Percentiles rank a stretch among this genome's conserved stretches.
Evolutionary conservation across 2,329 filamentous ascomycete genomes (phyloP).

Genomic region (Ceratocystis diversiconidia): DNA sequence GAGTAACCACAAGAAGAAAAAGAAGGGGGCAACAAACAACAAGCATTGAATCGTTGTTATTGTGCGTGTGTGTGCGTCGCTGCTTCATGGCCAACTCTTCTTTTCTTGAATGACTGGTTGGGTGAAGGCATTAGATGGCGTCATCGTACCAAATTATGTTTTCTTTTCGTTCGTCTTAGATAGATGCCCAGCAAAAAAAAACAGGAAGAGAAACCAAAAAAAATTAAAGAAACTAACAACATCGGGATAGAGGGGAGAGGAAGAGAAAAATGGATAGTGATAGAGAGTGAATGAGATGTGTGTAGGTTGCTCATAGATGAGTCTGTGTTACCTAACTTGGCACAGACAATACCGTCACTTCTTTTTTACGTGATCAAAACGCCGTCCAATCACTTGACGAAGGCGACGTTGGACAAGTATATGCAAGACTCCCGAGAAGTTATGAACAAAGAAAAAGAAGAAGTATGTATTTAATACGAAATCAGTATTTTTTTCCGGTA

Average conservation of each 20-base stretch:
- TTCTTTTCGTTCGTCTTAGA: constrained; percentile 2
- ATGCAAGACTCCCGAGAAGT: too few species aligned
- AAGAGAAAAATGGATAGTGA: not conserved
- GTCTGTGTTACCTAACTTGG: not conserved
- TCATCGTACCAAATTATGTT: not conserved
- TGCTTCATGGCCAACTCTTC: not conserved
- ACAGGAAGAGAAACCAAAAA: constrained; percentile 16
- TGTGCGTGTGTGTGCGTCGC: constrained; percentile 1
- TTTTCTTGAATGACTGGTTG: not conserved
- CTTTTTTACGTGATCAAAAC: too few species aligned
- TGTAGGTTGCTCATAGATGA: not conserved
- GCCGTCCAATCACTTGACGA: too few species aligned
- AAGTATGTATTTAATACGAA: not conserved
- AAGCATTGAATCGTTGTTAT: not conserved
- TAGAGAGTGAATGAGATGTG: not conserved
- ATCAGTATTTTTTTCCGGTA: not conserved
- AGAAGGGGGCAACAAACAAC: not conserved
- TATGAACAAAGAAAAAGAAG: too few species aligned
- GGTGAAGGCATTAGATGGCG: not conserved
- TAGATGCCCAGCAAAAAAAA: constrained; percentile 9
- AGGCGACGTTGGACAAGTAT: too few species aligned
- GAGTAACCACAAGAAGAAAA: not conserved
- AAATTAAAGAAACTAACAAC: constrained; percentile 16
- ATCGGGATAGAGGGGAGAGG: not conserved
- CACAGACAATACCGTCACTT: too few species aligned